Evolutionary conservation across 192 early-diverging fungal genomes (phyloP).

Genomic region (Obelidium mucronatum): DNA sequence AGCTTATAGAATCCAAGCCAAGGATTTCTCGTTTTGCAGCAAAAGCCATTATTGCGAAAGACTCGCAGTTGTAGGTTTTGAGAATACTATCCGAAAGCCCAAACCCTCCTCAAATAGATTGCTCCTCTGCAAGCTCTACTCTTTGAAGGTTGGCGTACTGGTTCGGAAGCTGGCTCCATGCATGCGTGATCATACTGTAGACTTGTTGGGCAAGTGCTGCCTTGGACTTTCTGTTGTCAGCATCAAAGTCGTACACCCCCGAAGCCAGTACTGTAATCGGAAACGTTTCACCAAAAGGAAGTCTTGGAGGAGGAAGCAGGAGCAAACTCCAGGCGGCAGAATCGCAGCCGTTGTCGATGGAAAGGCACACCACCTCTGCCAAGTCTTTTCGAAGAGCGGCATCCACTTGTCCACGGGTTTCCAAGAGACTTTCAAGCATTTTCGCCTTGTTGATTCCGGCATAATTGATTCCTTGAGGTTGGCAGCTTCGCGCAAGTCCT

Average conservation of each 20-base stretch:
- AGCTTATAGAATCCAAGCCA: neutral
- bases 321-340: neutral
- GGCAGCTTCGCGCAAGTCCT: too few relatives aligned
- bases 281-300: neutral
- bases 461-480: too few relatives aligned
- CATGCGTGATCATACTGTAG: neutral
- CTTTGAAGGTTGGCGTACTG: neutral
- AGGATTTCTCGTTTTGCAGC: neutral
- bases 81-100: neutral
- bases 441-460: too few relatives aligned
- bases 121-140: neutral
- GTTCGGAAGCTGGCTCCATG: neutral
- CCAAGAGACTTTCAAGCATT: neutral
- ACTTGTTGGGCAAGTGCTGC: neutral
- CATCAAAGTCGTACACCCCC: neutral
- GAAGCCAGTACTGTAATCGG: neutral
- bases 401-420: neutral
- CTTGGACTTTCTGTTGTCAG: neutral
- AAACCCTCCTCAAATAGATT: neutral
- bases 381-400: neutral
- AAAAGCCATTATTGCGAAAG: neutral
- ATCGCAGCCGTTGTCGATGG: neutral
- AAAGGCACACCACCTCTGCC: neutral
- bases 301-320: neutral
- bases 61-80: neutral